Base-by-base conservation (phyloP, 257 asterid genomes). In the Petrea volubilis region DNA sequence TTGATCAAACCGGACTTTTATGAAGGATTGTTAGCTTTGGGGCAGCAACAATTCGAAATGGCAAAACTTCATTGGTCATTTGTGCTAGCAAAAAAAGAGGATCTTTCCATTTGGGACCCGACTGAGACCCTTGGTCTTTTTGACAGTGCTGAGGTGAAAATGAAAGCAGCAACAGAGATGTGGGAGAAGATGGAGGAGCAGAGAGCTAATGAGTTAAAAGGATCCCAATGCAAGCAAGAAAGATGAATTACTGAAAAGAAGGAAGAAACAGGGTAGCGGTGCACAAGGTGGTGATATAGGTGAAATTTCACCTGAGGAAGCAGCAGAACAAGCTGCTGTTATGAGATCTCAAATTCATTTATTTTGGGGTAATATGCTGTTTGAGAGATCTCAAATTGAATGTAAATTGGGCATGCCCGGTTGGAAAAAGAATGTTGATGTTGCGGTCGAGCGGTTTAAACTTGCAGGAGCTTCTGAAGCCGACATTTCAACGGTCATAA, bases 41-140 rank as follows among this genome's bases (percentile, higher is more conserved):
- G 90, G 24, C 93, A 87, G 72, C 88, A 82, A 77, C 94, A 87
- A 58, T 87, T 87, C 80, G 94, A 87, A 75, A 85, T 85, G 95
- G 91, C 95, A 25, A 87, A 88, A 74, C 95, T 85, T 60, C 86
- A 81, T 50, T 85, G 95, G 91, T 83, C 88, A 4, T 88, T 74
- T 56, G 77, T 83, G 67, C 63, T 88, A 28, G 87, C 91, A 17
- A 88, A 84, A 12, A 38, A 38, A 38, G 43, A 83, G 10, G 84
- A 85, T 66, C 71, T 85, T 38, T 78, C 81, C 10, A 78, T 83
- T 5, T 88, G 87, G 95, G 88, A 88, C 63, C 83, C 91, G 13
- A 36, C 81, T 4, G 88, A 85, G 41, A 85, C 88, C 2, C 77
- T 83, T 15, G 67, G 68, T 64, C 87, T 85, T 43, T 85, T 88